A percentile compares a stretch with the other conserved stretches of the same genome.
Evolutionary conservation across 495 filamentous ascomycete genomes (phyloP).

Genomic region (Aspergillus sclerotiicarbonarius): DNA sequence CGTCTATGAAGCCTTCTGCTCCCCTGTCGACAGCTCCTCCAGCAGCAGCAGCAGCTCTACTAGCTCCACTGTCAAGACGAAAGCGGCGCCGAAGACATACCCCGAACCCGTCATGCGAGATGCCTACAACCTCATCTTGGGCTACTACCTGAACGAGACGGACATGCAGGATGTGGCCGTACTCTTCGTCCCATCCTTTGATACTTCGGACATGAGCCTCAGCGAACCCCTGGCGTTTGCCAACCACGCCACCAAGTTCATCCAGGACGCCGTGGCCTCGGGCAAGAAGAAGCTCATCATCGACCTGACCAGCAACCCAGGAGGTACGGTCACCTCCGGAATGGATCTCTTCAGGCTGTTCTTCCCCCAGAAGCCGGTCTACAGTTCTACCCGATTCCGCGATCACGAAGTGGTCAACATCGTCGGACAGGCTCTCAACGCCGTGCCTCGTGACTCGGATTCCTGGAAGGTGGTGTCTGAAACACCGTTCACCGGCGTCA

Average conservation of each 20-base stretch:
- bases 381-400: constrained; percentile 43
- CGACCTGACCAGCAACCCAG: constrained; percentile 54
- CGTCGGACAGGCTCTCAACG: constrained; percentile 30
- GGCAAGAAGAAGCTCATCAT: constrained; percentile 53
- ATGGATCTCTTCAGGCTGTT: constrained; percentile 31
- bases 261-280: constrained; percentile 30
- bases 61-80: not conserved
- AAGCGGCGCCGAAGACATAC: constrained; percentile 55
- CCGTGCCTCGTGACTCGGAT: constrained; percentile 10
- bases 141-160: constrained; percentile 37
- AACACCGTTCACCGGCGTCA: too few relatives aligned
- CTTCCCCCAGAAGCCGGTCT: constrained; percentile 35
- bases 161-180: constrained; percentile 34
- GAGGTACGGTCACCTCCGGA: constrained; percentile 41
- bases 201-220: not conserved
- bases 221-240: constrained; percentile 24
- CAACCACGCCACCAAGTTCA: constrained; percentile 29
- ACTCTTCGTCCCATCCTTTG: constrained; percentile 40
- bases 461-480: constrained; percentile 28
- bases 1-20: too few relatives aligned
- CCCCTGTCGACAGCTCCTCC: too few relatives aligned
- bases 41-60: too few relatives aligned
- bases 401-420: constrained; percentile 42
- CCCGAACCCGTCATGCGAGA: constrained; percentile 60
- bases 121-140: constrained; percentile 32